Base-by-base conservation (phyloP, 2,329 filamentous ascomycete species). In the Penicillium sp. region DNA sequence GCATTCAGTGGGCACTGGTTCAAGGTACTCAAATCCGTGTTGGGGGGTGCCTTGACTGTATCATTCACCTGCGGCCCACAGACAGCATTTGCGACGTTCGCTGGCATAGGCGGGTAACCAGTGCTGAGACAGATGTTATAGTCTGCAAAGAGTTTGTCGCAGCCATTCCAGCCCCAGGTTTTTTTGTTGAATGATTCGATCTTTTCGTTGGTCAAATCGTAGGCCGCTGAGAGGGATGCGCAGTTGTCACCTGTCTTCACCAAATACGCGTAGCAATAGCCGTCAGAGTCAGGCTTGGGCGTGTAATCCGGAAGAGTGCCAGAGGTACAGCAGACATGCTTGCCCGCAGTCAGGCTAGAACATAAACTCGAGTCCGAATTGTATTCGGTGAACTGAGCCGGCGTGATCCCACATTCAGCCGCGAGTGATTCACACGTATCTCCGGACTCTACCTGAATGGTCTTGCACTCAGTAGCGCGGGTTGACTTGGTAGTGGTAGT, bases 301-400 rank as follows among this genome's bases (percentile, higher is more conserved):
- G 50, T 33, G n/a, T 70, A 47, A 57, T 70, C 64, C 1, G 70
- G 71, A 19, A 71, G 55, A 6, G 50, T 60, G n/a, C 71, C 72
- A 5, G 46, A 25, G 0, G 63, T 62, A 50, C 71, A 75, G 55
- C 72, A 75, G 8, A 73, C 66, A 14, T 58, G 54, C 49, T 72
- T 64, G 6, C 64, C 65, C 0, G 61, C 56, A 5, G 46, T 46
- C 0, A 78, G 61, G 0, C 52, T 64, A 3, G 57, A 56, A 51
- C 67, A 70, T 6, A 68, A 40, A 9, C 48, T 52, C 28, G 41
- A 40, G 8, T 25, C 50, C n/a, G 50, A 41, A 52, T 78, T 77
- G 54, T 67, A 74, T 43, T 69, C 67, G 13, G 54, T 64, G 38
- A 77, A 71, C 36, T 76, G 62, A 10, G 55, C 41, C 2, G 55